These are phyloP conservation scores for Colletotrichum coccodes DNA, from an alignment of 2,329 filamentous ascomycete genomes.

Conservation along the genomic window DNA sequence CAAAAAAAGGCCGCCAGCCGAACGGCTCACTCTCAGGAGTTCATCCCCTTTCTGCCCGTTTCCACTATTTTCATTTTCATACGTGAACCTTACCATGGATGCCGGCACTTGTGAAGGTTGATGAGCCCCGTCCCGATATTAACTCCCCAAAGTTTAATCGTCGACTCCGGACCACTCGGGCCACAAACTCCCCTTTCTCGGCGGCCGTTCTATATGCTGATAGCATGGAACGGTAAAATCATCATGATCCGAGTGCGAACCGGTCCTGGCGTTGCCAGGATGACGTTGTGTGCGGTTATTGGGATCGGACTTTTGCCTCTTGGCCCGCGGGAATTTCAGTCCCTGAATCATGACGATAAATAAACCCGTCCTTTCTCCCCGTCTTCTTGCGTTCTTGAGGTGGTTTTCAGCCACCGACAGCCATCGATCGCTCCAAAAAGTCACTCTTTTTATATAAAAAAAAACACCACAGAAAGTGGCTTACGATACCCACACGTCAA, in stretches of 20 bases:
- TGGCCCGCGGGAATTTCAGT: not conserved
- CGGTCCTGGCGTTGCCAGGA: not conserved
- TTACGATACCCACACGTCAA: constrained; percentile 2
- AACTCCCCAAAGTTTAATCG: constrained; percentile 14
- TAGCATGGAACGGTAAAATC: not conserved
- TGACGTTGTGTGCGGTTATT: not conserved
- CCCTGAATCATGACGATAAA: not conserved
- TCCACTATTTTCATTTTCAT: constrained; percentile 2
- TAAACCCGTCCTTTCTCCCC: not conserved
- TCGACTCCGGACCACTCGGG: constrained; percentile 15
- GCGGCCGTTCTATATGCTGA: not conserved
- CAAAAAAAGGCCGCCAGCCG: not conserved
- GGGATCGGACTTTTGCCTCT: not conserved
- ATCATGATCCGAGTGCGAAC: not conserved
- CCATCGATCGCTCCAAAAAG: not conserved
- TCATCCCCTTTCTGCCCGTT: constrained; percentile 3
- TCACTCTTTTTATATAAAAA: constrained; percentile 2
- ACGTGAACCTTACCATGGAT: constrained; percentile 24
- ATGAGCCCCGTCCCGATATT: constrained; percentile 21
- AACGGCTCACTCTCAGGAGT: constrained; percentile 9
- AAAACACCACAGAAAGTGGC: not conserved
- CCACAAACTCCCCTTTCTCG: not conserved
- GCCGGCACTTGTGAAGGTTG: not conserved
- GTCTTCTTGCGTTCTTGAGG: fast-evolving
- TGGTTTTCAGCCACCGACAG: not conserved